phyloP scores from a whole-genome alignment of 371 early-diverging fungal species.

The Mortierella sp. region DNA sequence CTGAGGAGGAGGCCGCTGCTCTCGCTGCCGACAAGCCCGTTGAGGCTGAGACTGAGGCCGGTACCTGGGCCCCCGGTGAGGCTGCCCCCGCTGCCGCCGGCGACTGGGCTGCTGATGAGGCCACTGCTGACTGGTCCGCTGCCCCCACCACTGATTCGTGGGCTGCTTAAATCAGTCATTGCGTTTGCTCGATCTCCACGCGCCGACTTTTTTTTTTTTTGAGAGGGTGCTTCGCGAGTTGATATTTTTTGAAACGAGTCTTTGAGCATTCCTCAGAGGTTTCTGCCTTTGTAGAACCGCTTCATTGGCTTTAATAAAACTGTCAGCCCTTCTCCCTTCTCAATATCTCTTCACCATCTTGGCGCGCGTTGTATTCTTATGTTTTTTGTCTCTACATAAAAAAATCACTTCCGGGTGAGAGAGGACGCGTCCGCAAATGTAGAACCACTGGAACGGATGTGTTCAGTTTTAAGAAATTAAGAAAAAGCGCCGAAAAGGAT shows the following conservation, averaged over 20 bases:
- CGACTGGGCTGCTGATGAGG: conserved; percentile 69
- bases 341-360: too few species aligned
- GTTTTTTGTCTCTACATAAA: too few species aligned
- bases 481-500: neutral
- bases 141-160: conserved; percentile 63
- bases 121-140: conserved; percentile 71
- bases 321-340: neutral
- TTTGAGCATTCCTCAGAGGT: neutral
- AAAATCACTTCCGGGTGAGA: too few species aligned
- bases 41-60: conserved; percentile 33
- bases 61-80: conserved; percentile 59
- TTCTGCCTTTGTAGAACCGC: neutral
- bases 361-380: too few species aligned
- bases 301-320: neutral
- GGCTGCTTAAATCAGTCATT: conserved; percentile 57
- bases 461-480: neutral
- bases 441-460: neutral
- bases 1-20: conserved; percentile 83
- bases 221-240: neutral
- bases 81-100: conserved; percentile 50
- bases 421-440: too few species aligned
- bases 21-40: conserved; percentile 49
- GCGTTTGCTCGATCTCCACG: neutral
- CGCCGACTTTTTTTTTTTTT: neutral
- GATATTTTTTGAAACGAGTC: neutral